These are phyloP conservation scores for Colletotrichum shisoi DNA, from an alignment of 2,329 filamentous ascomycete species.

Conservation along the genomic window DNA sequence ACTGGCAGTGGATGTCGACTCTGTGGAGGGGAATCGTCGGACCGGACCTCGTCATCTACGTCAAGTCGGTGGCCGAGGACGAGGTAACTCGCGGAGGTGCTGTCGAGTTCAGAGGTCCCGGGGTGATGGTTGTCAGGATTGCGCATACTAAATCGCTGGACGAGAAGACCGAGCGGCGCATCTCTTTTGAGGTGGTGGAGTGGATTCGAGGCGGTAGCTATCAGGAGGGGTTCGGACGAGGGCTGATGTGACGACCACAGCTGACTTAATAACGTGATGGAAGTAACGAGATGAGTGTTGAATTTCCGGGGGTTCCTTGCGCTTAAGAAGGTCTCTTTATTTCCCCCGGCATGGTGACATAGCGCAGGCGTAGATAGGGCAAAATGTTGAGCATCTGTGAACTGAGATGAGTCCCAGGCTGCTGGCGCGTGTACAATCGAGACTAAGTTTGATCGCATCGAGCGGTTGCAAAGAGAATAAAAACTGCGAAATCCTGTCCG, in stretches of 20 bases:
- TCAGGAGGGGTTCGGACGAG: slow-evolving; percentile 43
- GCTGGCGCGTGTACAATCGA: background rate
- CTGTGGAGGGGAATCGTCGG: slow-evolving; percentile 88
- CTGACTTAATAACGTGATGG: slow-evolving; percentile 11
- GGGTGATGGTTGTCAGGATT: slow-evolving; percentile 64
- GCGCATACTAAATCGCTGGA: slow-evolving; percentile 58
- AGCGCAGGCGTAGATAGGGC: slow-evolving; percentile 38
- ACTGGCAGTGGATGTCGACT: slow-evolving; percentile 97
- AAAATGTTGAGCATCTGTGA: slow-evolving; percentile 6
- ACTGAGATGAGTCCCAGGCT: background rate
- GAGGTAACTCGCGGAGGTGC: slow-evolving; percentile 52
- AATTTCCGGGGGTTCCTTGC: background rate
- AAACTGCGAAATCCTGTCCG: background rate
- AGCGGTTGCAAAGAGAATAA: background rate
- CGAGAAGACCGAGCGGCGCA: slow-evolving; percentile 74
- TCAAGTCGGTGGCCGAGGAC: slow-evolving; percentile 54
- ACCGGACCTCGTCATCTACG: slow-evolving; percentile 79
- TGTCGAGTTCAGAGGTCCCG: slow-evolving; percentile 66
- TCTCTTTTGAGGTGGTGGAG: slow-evolving; percentile 89
- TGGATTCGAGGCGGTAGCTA: slow-evolving; percentile 68
- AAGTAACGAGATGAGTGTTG: slow-evolving; percentile 6
- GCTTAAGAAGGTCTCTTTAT: slow-evolving; percentile 9
- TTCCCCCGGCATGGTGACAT: slow-evolving; percentile 16
- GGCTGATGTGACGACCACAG: slow-evolving; percentile 12
- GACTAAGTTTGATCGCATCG: background rate